Evolutionary conservation across 1,284 basidiomycete genomes (phyloP).

Genomic region (Entoloma clypeatum): DNA sequence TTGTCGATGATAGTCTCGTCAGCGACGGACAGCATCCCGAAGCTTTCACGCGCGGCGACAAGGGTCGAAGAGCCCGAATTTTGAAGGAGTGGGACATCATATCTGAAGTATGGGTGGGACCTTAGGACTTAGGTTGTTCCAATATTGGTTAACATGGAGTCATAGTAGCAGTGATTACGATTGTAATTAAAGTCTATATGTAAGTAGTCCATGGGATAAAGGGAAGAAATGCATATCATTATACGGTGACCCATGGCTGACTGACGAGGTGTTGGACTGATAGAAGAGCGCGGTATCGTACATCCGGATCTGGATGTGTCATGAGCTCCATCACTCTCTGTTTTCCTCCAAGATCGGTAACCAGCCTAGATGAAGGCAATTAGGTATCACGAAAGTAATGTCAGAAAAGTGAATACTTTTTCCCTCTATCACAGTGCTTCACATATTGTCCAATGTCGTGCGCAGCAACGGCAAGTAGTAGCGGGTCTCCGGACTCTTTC

Average conservation of each 20-base stretch:
- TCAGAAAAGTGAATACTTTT: constrained; percentile 61
- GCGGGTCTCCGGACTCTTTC: constrained; percentile 65
- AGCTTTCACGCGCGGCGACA: constrained; percentile 18
- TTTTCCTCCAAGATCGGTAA: constrained; percentile 86
- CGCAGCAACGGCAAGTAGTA: constrained; percentile 83
- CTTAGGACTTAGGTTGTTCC: constrained; percentile 9
- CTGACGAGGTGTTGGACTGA: constrained; percentile 81
- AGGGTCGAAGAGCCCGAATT: constrained; percentile 32
- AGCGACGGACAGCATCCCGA: constrained; percentile 26
- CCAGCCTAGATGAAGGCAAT: constrained; percentile 45
- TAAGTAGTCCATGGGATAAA: not conserved
- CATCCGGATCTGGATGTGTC: constrained; percentile 84
- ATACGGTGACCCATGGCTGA: constrained; percentile 64
- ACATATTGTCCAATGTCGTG: constrained; percentile 95
- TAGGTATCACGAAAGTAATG: not conserved
- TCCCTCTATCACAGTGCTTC: constrained; percentile 84
- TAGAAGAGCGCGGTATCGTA: constrained; percentile 87
- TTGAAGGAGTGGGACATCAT: constrained; percentile 68
- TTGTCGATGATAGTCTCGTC: constrained; percentile 50
- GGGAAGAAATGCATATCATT: constrained; percentile 4
- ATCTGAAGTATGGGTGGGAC: constrained; percentile 60
- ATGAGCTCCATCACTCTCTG: constrained; percentile 92
- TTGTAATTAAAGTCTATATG: not conserved
- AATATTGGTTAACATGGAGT: not conserved
- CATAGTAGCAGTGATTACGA: not conserved